A percentile compares a stretch with the other conserved stretches of the same genome.
phyloP scores from a whole-genome alignment of 2,329 filamentous ascomycete species.

The Epichloe glyceriae region DNA sequence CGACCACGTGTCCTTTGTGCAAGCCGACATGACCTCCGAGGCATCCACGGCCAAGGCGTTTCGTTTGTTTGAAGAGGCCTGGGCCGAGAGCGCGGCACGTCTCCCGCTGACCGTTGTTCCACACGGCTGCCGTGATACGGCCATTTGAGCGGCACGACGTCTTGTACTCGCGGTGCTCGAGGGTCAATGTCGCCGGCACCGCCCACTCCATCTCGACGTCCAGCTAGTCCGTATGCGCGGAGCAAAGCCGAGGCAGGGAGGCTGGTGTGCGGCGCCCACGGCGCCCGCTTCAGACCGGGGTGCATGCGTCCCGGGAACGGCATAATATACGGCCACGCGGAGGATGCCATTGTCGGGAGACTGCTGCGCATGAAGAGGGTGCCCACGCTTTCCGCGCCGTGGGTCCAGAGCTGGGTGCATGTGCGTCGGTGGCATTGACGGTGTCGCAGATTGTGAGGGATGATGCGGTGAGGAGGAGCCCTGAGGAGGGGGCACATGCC shows the following conservation, averaged over 20 bases:
- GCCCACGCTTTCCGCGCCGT: constrained; percentile 29
- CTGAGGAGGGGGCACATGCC: constrained; percentile 27
- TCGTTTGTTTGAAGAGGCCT: constrained; percentile 28
- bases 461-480: constrained; percentile 20
- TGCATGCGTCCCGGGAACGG: constrained; percentile 39
- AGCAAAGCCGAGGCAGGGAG: constrained; percentile 39
- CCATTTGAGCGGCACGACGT: constrained; percentile 32
- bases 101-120: constrained; percentile 43
- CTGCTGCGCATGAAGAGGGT: constrained; percentile 24
- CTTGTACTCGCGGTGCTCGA: constrained; percentile 30
- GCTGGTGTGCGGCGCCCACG: constrained; percentile 32
- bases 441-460: constrained; percentile 26
- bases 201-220: constrained; percentile 40
- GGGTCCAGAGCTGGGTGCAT: constrained; percentile 37
- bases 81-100: constrained; percentile 26
- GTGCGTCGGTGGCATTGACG: constrained; percentile 25
- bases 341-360: constrained; percentile 18
- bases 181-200: constrained; percentile 39
- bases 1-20: constrained; percentile 26
- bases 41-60: constrained; percentile 32
- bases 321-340: constrained; percentile 38
- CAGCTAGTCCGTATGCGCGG: constrained; percentile 35
- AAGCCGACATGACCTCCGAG: constrained; percentile 37
- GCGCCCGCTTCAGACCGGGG: constrained; percentile 34
- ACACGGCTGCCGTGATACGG: constrained; percentile 42